Conservation (phyloP, 2,329 filamentous ascomycete species). For the Fusarium sp. region DNA sequence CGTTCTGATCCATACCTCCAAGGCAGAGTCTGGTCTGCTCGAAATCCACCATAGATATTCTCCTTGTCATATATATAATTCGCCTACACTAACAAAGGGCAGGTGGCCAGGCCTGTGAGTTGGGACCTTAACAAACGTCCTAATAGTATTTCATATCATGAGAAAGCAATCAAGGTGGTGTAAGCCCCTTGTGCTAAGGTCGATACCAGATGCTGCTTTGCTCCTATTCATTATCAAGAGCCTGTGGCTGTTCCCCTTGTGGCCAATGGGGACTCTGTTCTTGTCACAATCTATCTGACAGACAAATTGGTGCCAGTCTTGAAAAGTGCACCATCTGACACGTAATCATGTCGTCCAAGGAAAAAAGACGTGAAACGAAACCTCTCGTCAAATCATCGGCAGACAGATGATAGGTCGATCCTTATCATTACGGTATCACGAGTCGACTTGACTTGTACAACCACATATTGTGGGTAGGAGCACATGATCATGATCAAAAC, state of each 20-base stretch:
- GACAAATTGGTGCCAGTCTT: not conserved
- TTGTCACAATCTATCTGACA: not conserved
- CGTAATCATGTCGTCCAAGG: not conserved
- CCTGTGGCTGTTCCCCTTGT: not conserved
- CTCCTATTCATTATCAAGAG: not conserved
- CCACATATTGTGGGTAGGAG: not conserved
- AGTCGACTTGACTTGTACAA: not conserved
- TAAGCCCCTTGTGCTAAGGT: too few relatives aligned
- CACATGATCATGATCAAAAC: not conserved
- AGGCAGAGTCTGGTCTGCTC: not conserved
- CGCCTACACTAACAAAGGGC: not conserved
- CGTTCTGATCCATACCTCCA: not conserved
- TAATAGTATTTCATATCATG: not conserved
- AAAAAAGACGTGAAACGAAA: not conserved
- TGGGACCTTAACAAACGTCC: not conserved
- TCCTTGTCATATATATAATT: not conserved
- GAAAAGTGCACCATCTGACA: not conserved
- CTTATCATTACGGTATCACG: not conserved
- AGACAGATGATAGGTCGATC: not conserved
- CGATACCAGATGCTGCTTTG: too few relatives aligned
- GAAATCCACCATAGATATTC: not conserved
- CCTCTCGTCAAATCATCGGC: not conserved
- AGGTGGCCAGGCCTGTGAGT: not conserved
- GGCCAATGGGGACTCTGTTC: not conserved
- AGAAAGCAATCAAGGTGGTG: not conserved